Base-by-base conservation (phyloP, 257 asterid species). In the Petunia secreta region DNA sequence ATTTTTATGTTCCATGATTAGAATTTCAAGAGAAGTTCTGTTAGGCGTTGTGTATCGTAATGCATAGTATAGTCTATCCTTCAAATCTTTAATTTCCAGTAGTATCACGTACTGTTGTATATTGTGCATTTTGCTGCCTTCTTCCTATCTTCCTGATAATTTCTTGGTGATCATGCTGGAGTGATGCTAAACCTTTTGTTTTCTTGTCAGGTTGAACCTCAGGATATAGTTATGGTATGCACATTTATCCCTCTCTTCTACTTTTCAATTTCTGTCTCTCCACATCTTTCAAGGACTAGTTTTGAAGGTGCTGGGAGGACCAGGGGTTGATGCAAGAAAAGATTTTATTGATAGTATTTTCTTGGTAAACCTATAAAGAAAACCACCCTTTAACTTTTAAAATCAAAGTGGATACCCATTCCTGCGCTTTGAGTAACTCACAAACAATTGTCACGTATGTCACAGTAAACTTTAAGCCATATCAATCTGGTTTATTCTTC, bases 191-290 rank as follows among this genome's bases (percentile, higher is more conserved):
- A 50, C 43, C 16, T 73, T 73, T 73, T 73, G 34, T 63, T 52
- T 50, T 80, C 77, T 80, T 87, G 69, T 83, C 92, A 95, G 99
- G 99, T 95, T 73, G 97, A 95, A 85, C 98, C 94, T 55, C 97
- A 92, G 86, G 99, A 95, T 88, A 91, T 93, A 83, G 99, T 95
- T 84, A 91, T 87, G 95, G 99, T 95, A 92, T 85, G 98, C 83
- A 83, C 3, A 50, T 34, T 73, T 34, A 11, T 52, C 13, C 11
- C 13, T 73, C 52, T 60, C 44, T 2, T 34, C 62, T 39, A 10
- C 15, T 16, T 14, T 37, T 74, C 14, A 60, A 34, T 38, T 9
- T 15, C 16, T 48, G n/a, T 74, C 48, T 73, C 48, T 15, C 50
- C 52, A 55, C 37, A 53, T 69, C 53, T 63, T 71, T 48, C 43